Percentiles rank a stretch among this genome's conserved stretches.
Evolutionary conservation across 2,329 filamentous ascomycete genomes (phyloP).

Genomic region (Chaetoscypha palmicola): DNA sequence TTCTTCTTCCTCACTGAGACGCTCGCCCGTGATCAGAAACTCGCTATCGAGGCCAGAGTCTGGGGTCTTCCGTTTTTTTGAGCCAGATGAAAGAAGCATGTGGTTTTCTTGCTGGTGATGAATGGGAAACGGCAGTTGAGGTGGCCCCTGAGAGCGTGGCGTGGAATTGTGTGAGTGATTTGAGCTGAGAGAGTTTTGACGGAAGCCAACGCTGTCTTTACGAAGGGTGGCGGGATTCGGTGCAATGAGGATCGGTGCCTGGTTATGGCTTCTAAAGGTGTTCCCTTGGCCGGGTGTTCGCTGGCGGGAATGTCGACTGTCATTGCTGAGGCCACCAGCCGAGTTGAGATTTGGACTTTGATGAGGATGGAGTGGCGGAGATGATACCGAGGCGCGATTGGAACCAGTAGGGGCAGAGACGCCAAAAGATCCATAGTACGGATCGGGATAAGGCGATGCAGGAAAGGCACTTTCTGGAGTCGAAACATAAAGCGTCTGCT

Average conservation of each 20-base stretch:
- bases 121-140: conserved; percentile 13
- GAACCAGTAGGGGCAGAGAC: conserved; percentile 21
- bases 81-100: conserved; percentile 13
- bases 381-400: conserved; percentile 11
- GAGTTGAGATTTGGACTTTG: conserved; percentile 18
- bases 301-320: conserved; percentile 13
- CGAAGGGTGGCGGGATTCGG: conserved; percentile 19
- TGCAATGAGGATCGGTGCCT: conserved; percentile 22
- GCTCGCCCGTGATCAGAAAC: conserved; percentile 5
- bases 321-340: conserved; percentile 14
- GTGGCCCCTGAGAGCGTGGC: conserved; percentile 19
- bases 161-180: conserved; percentile 16
- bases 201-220: conserved; percentile 12
- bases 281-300: conserved; percentile 9
- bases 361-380: conserved; percentile 16
- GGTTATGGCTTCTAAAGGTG: conserved; percentile 11
- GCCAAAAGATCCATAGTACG: conserved; percentile 22
- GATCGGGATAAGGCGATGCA: conserved; percentile 11
- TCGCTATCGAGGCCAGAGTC: conserved; percentile 10
- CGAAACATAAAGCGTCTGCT: conserved; percentile 12
- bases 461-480: conserved; percentile 17
- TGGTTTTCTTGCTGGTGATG: neutral
- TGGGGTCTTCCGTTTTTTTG: conserved; percentile 23
- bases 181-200: conserved; percentile 22
- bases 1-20: conserved; percentile 28